These are phyloP conservation scores for Agrocybe praecox DNA, from an alignment of 768 basidiomycete species.

Conservation along the genomic window DNA sequence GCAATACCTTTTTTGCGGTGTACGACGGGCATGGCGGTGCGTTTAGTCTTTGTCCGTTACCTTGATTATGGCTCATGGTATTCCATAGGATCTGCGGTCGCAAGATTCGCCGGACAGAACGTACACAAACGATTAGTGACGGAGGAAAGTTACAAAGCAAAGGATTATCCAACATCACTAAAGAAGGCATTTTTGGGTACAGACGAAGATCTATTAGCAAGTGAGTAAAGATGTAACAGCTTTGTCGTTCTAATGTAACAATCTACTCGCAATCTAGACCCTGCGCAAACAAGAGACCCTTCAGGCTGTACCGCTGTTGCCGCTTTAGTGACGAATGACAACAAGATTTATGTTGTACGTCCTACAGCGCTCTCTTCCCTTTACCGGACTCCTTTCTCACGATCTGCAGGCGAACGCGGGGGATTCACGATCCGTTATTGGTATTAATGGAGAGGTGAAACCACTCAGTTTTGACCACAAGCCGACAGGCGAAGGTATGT, in stretches of 20 bases:
- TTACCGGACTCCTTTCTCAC: conserved; percentile 14
- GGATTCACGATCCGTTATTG: conserved; percentile 90
- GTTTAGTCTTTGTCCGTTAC: conserved; percentile 20
- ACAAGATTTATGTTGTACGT: conserved; percentile 79
- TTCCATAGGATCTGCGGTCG: conserved; percentile 74
- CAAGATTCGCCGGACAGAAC: conserved; percentile 82
- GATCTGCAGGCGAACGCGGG: conserved; percentile 88
- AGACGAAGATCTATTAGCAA: conserved; percentile 89
- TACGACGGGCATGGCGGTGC: conserved; percentile 98
- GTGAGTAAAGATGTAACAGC: conserved; percentile 43
- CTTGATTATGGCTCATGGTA: conserved; percentile 10
- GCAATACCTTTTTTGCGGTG: conserved; percentile 90
- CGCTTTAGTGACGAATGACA: conserved; percentile 77
- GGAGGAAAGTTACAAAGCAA: conserved; percentile 73
- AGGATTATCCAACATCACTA: conserved; percentile 74
- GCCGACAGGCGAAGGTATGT: conserved; percentile 77
- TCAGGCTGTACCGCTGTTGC: conserved; percentile 97
- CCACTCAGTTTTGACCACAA: conserved; percentile 95
- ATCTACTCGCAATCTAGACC: conserved; percentile 52
- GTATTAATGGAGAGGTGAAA: conserved; percentile 83
- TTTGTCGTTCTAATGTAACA: conserved; percentile 16
- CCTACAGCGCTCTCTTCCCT: neutral
- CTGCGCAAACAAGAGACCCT: conserved; percentile 85
- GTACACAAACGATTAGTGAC: conserved; percentile 75
- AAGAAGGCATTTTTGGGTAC: conserved; percentile 92